phyloP scores from a whole-genome alignment of 306 rosid species.

The Fragaria ananassa region DNA sequence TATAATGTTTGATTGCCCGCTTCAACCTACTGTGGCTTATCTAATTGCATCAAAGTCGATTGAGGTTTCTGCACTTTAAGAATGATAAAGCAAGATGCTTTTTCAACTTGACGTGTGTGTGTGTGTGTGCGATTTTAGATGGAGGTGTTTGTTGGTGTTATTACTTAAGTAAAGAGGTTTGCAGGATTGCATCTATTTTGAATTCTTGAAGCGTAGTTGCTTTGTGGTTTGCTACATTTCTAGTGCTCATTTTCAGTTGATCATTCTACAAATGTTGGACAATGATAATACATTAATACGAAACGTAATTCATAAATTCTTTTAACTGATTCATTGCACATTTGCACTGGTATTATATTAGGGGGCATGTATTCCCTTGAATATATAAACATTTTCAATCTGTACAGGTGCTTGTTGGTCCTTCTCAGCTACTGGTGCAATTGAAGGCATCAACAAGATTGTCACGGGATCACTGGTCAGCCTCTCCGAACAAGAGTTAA shows the following conservation, averaged over 20 bases:
- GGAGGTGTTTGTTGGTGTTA: constrained; percentile 80
- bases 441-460: constrained; percentile 89
- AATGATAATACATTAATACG: background rate
- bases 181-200: background rate
- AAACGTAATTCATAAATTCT: background rate
- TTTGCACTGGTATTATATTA: background rate
- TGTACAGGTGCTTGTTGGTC: constrained; percentile 90
- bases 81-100: background rate
- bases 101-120: background rate
- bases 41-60: background rate
- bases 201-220: background rate
- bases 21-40: background rate
- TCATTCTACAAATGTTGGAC: background rate
- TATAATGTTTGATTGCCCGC: background rate
- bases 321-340: background rate
- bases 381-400: background rate
- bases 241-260: background rate
- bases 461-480: constrained; percentile 79
- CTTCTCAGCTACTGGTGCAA: constrained; percentile 88
- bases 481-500: constrained; percentile 85
- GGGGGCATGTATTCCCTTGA: background rate
- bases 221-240: background rate
- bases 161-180: background rate
- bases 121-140: background rate
- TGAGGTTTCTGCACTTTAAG: background rate